Evolutionary conservation across 345 rosid species (phyloP).

Genomic region (Erodium maritimum): DNA sequence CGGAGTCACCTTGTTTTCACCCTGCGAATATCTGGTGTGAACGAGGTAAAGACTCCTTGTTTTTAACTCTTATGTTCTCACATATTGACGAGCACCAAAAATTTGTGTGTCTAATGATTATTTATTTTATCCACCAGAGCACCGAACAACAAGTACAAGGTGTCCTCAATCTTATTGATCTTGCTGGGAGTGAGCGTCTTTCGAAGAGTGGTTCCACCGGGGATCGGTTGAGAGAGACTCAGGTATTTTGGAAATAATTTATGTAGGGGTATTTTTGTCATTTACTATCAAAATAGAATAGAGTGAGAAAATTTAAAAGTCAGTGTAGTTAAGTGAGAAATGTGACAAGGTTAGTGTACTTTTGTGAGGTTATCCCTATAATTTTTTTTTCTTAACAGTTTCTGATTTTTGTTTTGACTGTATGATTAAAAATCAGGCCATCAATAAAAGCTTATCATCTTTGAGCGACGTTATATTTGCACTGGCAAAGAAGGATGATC

Average conservation of each 20-base stretch:
- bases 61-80: not conserved
- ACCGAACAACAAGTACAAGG: conserved; percentile 98
- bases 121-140: conserved; percentile 33
- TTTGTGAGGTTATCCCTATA: not conserved
- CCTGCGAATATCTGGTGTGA: conserved; percentile 64
- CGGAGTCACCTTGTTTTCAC: conserved; percentile 97
- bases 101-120: conserved; percentile 6
- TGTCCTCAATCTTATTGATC: conserved; percentile 89
- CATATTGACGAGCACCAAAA: not conserved
- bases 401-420: conserved; percentile 1
- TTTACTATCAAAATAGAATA: no score
- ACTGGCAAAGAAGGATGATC: conserved; percentile 87
- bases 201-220: conserved; percentile 96
- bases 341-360: no score
- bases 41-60: conserved; percentile 41
- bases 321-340: no score
- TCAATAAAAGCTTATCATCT: conserved; percentile 85
- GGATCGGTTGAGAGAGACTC: conserved; percentile 90
- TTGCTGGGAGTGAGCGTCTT: conserved; percentile 98
- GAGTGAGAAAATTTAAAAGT: no score
- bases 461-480: conserved; percentile 87
- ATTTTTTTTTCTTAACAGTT: not conserved
- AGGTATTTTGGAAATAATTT: conserved; percentile 28
- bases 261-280: no score
- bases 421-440: conserved; percentile 69